Evolutionary conservation across 2,329 filamentous ascomycete species (phyloP).

Genomic region (Celoporthe dispersa): DNA sequence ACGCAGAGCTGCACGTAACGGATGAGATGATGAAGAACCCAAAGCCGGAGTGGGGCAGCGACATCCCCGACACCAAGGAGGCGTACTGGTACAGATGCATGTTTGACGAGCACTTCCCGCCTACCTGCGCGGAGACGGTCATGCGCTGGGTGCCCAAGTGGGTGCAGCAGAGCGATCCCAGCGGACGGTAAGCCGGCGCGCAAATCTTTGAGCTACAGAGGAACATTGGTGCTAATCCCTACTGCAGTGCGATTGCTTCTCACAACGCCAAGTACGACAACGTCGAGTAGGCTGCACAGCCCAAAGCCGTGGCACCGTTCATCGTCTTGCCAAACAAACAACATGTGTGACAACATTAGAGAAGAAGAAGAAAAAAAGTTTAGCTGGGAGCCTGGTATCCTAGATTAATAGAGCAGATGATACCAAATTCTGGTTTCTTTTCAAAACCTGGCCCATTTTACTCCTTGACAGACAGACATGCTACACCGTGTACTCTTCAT

Average conservation of each 20-base stretch:
- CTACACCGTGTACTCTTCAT: not conserved
- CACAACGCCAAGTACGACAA: conserved; percentile 75
- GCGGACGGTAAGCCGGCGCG: conserved; percentile 71
- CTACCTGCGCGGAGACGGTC: conserved; percentile 87
- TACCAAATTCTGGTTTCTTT: not conserved
- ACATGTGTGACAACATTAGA: not conserved
- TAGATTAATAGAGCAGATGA: conserved; percentile 9
- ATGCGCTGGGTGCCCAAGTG: conserved; percentile 97
- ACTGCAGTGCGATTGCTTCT: conserved; percentile 70
- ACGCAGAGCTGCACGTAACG: conserved; percentile 84
- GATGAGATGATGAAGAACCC: conserved; percentile 99
- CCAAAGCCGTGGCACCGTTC: not conserved
- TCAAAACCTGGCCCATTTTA: not conserved
- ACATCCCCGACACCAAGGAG: conserved; percentile 96
- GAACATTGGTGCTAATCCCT: conserved; percentile 29
- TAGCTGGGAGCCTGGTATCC: not conserved
- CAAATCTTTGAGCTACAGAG: not conserved
- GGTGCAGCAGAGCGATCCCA: conserved; percentile 95
- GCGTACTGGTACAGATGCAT: conserved; percentile 98
- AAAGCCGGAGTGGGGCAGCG: conserved; percentile 91
- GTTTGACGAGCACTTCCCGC: conserved; percentile 99
- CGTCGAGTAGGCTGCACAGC: conserved; percentile 38
- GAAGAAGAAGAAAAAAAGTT: not conserved
- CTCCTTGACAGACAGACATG: too few relatives aligned
- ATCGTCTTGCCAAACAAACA: not conserved